phyloP scores from a whole-genome alignment of 352 stramenopile species.

The Phytophthora aleatoria region DNA sequence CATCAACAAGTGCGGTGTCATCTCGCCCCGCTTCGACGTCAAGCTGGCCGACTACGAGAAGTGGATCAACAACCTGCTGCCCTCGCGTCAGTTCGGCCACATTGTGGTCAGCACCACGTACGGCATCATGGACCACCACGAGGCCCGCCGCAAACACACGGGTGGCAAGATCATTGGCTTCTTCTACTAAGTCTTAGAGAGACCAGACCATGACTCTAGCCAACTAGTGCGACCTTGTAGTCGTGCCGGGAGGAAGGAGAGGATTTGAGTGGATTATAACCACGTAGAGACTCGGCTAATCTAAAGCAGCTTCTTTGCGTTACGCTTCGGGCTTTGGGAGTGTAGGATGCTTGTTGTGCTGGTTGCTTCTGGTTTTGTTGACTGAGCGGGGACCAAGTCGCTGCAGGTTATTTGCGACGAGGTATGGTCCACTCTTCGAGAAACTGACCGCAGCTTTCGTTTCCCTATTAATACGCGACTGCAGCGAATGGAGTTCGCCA shows the following conservation, averaged over 20 bases:
- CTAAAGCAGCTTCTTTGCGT: slow-evolving; percentile 33
- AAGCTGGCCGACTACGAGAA: slow-evolving; percentile 98
- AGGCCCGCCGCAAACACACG: slow-evolving; percentile 99
- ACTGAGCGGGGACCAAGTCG: neutral
- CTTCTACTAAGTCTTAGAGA: slow-evolving; percentile 94
- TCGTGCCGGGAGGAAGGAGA: slow-evolving; percentile 32
- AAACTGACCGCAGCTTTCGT: slow-evolving; percentile 15
- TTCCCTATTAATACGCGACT: slow-evolving; percentile 24
- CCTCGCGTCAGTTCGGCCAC: slow-evolving; percentile 99
- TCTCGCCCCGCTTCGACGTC: slow-evolving; percentile 99
- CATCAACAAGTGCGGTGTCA: slow-evolving; percentile 99
- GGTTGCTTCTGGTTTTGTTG: neutral
- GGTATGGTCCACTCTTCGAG: neutral
- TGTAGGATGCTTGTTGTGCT: neutral
- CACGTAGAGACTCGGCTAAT: slow-evolving; percentile 32
- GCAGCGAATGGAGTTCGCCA: slow-evolving; percentile 10
- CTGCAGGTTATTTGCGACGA: neutral
- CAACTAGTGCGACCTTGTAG: slow-evolving; percentile 22
- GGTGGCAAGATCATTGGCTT: slow-evolving; percentile 99
- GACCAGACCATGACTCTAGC: slow-evolving; percentile 19
- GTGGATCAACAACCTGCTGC: slow-evolving; percentile 99
- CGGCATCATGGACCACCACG: slow-evolving; percentile 93
- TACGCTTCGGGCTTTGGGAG: neutral
- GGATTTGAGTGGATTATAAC: slow-evolving; percentile 35
- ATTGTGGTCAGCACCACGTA: slow-evolving; percentile 93